Evolutionary conservation across 148 eudicot species (phyloP).

Genomic region (Chenopodium album): DNA sequence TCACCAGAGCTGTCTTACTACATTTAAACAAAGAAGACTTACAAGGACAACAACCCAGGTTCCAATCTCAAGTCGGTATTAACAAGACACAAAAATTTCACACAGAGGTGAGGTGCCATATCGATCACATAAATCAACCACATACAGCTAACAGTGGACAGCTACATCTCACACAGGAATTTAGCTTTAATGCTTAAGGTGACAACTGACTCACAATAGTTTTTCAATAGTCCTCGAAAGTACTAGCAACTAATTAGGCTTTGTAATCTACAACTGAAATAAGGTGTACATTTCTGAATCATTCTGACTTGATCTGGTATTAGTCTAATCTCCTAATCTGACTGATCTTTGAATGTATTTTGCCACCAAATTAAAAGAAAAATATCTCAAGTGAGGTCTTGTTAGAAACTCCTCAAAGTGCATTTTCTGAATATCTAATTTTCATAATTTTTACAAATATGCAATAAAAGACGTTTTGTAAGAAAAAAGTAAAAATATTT

Average conservation of each 20-base stretch:
- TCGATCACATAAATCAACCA: background rate
- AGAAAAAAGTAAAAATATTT: too few relatives aligned
- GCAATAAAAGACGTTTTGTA: too few relatives aligned
- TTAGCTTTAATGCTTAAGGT: background rate
- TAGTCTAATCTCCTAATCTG: too few relatives aligned
- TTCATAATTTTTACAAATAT: too few relatives aligned
- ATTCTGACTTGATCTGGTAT: too few relatives aligned
- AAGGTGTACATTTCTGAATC: too few relatives aligned
- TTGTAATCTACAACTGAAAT: too few relatives aligned
- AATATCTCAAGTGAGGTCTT: too few relatives aligned
- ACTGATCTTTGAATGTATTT: too few relatives aligned
- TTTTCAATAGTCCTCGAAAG: background rate
- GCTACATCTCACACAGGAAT: background rate
- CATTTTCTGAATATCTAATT: too few relatives aligned
- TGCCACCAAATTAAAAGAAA: too few relatives aligned
- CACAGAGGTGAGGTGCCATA: background rate
- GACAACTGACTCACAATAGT: background rate
- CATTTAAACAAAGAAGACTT: background rate
- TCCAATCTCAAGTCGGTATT: background rate
- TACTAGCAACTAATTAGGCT: background rate
- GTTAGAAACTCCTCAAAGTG: too few relatives aligned
- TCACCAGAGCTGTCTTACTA: background rate
- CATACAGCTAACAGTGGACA: background rate
- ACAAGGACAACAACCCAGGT: background rate
- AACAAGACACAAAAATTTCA: background rate